Evolutionary conservation across 148 eudicot species (phyloP).

Genomic region (Rhododendron vialii): DNA sequence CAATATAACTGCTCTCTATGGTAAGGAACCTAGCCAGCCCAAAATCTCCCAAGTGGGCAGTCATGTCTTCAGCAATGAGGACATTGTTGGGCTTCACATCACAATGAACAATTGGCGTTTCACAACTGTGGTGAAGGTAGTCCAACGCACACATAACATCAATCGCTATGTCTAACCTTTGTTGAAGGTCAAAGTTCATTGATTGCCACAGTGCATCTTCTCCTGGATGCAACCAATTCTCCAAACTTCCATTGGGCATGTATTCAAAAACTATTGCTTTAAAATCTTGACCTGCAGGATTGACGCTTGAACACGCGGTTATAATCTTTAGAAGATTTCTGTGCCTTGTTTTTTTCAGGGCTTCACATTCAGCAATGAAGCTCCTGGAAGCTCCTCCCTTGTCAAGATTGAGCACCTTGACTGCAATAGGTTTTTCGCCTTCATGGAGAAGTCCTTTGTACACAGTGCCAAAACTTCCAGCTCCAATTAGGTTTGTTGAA

Average conservation of each 20-base stretch:
- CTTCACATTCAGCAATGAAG: constrained; percentile 9
- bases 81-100: background rate
- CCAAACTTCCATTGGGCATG: constrained; percentile 9
- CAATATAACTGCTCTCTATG: background rate
- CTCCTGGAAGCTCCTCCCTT: constrained; percentile 7
- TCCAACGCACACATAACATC: background rate
- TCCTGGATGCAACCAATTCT: background rate
- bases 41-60: constrained; percentile 7
- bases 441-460: background rate
- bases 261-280: background rate
- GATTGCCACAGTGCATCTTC: background rate
- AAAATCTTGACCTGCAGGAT: background rate
- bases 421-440: background rate
- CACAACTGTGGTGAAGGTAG: constrained; percentile 5
- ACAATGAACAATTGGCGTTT: constrained; percentile 2
- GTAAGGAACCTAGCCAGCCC: constrained; percentile 1
- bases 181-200: background rate
- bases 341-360: background rate
- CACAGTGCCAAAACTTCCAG: background rate
- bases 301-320: background rate
- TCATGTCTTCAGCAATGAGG: background rate
- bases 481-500: background rate
- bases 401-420: constrained; percentile 9
- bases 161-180: background rate
- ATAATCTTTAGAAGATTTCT: constrained; percentile 6